A percentile compares a stretch with the other conserved stretches of the same genome.
phyloP scores from a whole-genome alignment of 228 moss, liverwort and hornwort genomes.

The Sphagnum magellanicum region DNA sequence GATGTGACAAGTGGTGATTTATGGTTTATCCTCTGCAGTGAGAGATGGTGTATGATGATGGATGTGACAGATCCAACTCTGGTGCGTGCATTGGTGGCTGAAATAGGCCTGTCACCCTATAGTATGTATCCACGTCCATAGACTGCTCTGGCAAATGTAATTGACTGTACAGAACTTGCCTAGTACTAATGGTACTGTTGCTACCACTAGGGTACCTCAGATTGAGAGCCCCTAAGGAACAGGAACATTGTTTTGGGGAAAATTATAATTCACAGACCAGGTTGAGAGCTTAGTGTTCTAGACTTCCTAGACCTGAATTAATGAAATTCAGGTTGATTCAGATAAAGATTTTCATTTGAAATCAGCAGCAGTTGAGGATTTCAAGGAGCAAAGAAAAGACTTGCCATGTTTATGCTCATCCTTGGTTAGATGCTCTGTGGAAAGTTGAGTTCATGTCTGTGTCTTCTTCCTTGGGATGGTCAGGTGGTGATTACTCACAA shows the following conservation, averaged over 20 bases:
- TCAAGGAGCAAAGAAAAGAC: not conserved
- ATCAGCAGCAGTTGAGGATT: not conserved
- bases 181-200: too few species aligned
- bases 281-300: too few species aligned
- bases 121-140: constrained; percentile 16
- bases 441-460: not conserved
- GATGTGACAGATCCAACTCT: constrained; percentile 19
- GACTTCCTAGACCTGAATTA: too few species aligned
- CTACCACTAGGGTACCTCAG: too few species aligned
- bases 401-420: not conserved
- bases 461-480: not conserved
- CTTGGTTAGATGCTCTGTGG: not conserved
- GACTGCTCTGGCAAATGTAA: not conserved
- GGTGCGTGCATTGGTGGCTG: constrained; percentile 20
- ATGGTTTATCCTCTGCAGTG: too few species aligned
- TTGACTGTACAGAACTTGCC: not conserved
- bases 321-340: too few species aligned
- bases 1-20: too few species aligned
- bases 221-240: not conserved
- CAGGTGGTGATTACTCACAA: constrained; percentile 50
- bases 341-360: too few species aligned
- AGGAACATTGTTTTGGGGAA: not conserved
- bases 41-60: not conserved
- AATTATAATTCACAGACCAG: too few species aligned
- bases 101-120: constrained; percentile 44